phyloP scores from a whole-genome alignment of 805 yeast species.

The Pichia gijzeniarum region DNA sequence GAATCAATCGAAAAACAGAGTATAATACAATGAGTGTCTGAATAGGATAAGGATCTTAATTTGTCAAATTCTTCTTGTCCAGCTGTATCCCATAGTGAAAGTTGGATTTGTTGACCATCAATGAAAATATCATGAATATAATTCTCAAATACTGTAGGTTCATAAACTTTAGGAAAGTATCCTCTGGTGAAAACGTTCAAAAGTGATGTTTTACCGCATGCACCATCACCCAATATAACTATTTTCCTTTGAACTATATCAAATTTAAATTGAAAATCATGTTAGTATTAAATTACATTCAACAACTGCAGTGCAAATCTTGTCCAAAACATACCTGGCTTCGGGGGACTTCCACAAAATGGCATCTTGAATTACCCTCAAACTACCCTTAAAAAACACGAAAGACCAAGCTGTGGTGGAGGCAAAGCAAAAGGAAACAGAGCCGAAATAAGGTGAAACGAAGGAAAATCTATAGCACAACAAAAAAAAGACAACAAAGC shows the following conservation, averaged over 20 bases:
- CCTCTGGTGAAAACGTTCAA: conserved; percentile 95
- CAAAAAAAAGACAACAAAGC: too few relatives aligned
- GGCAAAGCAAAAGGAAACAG: background rate
- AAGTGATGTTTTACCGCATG: conserved; percentile 95
- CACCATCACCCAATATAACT: conserved; percentile 96
- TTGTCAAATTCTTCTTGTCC: conserved; percentile 98
- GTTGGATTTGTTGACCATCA: conserved; percentile 86
- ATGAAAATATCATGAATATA: conserved; percentile 95
- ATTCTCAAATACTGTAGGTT: conserved; percentile 96
- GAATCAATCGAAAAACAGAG: conserved; percentile 93
- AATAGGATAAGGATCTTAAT: conserved; percentile 82
- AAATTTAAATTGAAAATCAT: background rate
- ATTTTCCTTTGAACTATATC: conserved; percentile 73
- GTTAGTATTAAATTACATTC: background rate
- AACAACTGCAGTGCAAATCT: too few relatives aligned
- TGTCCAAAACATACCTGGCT: conserved; percentile 34
- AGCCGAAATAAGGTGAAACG: background rate
- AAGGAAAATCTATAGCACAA: background rate
- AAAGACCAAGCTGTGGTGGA: background rate
- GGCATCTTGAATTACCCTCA: conserved; percentile 27
- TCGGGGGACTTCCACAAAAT: conserved; percentile 38
- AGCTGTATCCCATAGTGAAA: conserved; percentile 97
- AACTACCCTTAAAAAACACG: background rate
- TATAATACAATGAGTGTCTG: conserved; percentile 96
- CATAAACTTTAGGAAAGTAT: conserved; percentile 96